Conservation (phyloP, 1,139 yeast species). For the Groenewaldozyma auringiensis region DNA sequence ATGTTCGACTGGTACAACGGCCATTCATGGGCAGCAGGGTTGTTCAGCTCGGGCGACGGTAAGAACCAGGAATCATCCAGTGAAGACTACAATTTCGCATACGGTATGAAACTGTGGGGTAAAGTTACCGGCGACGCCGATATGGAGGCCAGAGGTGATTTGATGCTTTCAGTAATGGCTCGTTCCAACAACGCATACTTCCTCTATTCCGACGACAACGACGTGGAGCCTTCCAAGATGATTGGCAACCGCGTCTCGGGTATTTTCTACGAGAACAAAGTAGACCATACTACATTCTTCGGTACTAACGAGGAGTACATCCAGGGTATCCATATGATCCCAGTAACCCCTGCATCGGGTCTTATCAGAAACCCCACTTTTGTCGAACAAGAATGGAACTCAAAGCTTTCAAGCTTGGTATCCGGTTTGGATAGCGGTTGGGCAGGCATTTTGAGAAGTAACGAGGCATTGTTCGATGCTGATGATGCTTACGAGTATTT, state of each 20-base stretch:
- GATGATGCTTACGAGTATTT: slow-evolving; percentile 60
- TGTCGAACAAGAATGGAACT: slow-evolving; percentile 76
- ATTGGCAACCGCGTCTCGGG: slow-evolving; percentile 66
- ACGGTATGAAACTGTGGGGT: slow-evolving; percentile 82
- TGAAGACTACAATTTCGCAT: slow-evolving; percentile 74
- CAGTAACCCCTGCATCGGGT: slow-evolving; percentile 80
- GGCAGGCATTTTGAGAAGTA: slow-evolving; percentile 76
- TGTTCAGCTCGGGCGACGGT: slow-evolving; percentile 64
- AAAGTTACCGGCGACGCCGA: slow-evolving; percentile 55
- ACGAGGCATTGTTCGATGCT: slow-evolving; percentile 73
- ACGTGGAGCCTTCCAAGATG: slow-evolving; percentile 49
- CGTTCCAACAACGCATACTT: slow-evolving; percentile 59
- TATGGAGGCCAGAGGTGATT: slow-evolving; percentile 73
- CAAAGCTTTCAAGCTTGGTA: slow-evolving; percentile 44
- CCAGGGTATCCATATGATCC: slow-evolving; percentile 93
- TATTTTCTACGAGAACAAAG: slow-evolving; percentile 72
- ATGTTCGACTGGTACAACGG: slow-evolving; percentile 77
- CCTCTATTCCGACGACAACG: slow-evolving; percentile 49
- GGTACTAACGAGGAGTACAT: slow-evolving; percentile 72
- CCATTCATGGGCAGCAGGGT: slow-evolving; percentile 81
- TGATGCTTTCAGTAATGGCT: slow-evolving; percentile 60
- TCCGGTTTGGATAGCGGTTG: slow-evolving; percentile 64
- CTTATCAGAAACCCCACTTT: slow-evolving; percentile 60
- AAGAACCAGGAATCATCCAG: slow-evolving; percentile 74
- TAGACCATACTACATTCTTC: slow-evolving; percentile 87